phyloP scores from a whole-genome alignment of 1,139 yeast genomes.

The Diutina pseudorugosa region DNA sequence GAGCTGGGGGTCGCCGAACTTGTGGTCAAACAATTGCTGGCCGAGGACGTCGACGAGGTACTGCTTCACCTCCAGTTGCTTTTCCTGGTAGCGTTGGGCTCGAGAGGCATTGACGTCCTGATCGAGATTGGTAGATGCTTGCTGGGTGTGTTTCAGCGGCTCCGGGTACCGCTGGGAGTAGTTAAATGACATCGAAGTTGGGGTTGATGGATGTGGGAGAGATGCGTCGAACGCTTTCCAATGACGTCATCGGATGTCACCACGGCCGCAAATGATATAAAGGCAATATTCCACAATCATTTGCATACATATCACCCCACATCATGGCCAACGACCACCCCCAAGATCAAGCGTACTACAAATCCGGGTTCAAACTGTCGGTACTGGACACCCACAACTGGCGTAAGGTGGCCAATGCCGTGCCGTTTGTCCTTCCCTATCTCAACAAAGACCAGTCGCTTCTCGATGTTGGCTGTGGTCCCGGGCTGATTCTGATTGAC shows the following conservation, averaged over 20 bases:
- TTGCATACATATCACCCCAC: too few species aligned
- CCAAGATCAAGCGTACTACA: constrained; percentile 14
- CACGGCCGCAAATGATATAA: too few species aligned
- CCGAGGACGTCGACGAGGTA: constrained; percentile 34
- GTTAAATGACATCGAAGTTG: background rate
- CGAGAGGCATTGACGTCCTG: constrained; percentile 41
- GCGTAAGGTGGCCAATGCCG: constrained; percentile 22
- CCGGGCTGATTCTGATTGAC: constrained; percentile 27
- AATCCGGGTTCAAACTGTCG: constrained; percentile 12
- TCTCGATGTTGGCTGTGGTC: constrained; percentile 33
- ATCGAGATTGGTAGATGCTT: constrained; percentile 39
- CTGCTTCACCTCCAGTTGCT: constrained; percentile 32
- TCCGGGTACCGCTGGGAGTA: background rate
- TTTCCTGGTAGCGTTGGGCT: constrained; percentile 32
- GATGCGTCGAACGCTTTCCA: background rate
- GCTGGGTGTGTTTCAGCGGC: constrained; percentile 30
- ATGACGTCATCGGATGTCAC: background rate
- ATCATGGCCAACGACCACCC: background rate
- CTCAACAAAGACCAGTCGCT: constrained; percentile 16
- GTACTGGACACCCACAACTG: constrained; percentile 21
- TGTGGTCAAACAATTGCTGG: constrained; percentile 10
- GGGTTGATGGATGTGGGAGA: background rate
- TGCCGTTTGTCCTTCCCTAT: constrained; percentile 17
- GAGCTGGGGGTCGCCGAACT: constrained; percentile 12
- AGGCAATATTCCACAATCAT: too few species aligned